Evolutionary conservation across 176 grass and related monocot genomes (phyloP).

Genomic region (Thalia dealbata): DNA sequence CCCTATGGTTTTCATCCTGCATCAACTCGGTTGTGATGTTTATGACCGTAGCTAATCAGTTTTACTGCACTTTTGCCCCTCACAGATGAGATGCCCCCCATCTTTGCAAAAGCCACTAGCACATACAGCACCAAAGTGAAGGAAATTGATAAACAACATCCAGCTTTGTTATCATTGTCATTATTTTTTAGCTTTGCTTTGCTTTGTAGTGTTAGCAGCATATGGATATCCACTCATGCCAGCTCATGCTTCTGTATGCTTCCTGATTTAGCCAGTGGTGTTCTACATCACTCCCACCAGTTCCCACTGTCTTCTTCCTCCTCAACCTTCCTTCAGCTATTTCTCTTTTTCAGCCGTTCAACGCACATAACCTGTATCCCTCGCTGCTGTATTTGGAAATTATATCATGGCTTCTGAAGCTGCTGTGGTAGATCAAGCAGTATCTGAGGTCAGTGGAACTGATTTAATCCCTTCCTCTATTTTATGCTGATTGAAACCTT

Average conservation of each 20-base stretch:
- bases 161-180: background rate
- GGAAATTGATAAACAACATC: background rate
- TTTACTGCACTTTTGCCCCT: background rate
- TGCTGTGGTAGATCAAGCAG: constrained; percentile 4
- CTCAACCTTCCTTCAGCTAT: background rate
- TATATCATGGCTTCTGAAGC: constrained; percentile 7
- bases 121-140: too few species aligned
- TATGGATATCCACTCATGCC: constrained; percentile 8
- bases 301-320: background rate
- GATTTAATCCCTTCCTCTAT: background rate
- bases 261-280: background rate
- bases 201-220: constrained; percentile 1
- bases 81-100: background rate
- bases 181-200: background rate
- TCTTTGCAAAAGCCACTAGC: background rate
- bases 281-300: background rate
- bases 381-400: background rate
- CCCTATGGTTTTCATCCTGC: background rate
- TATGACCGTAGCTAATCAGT: too few species aligned
- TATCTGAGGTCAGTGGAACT: background rate
- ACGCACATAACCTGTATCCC: background rate
- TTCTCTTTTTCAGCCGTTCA: background rate
- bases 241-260: constrained; percentile 12
- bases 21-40: too few species aligned
- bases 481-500: background rate